Evolutionary conservation across 2,329 filamentous ascomycete species (phyloP).

Genomic region (Didymella arachidicola): DNA sequence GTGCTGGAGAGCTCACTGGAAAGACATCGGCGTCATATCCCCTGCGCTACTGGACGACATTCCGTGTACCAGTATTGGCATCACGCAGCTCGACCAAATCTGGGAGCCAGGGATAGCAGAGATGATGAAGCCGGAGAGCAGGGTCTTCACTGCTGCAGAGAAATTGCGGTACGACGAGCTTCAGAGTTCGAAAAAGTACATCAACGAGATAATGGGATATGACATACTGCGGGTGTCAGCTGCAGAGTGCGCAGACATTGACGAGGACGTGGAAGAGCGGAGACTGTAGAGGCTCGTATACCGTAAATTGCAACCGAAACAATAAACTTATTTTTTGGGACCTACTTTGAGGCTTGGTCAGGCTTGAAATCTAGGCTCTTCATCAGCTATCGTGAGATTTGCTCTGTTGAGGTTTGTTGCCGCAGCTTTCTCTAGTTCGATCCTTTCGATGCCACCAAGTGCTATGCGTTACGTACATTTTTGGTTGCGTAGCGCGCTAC

Average conservation of each 20-base stretch:
- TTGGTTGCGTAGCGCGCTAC: conserved; percentile 28
- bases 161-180: conserved; percentile 41
- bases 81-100: conserved; percentile 49
- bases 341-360: conserved; percentile 8
- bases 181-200: conserved; percentile 39
- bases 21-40: conserved; percentile 45
- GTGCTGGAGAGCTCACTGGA: conserved; percentile 47
- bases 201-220: conserved; percentile 50
- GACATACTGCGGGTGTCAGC: conserved; percentile 44
- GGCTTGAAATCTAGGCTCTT: conserved; percentile 19
- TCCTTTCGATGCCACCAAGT: conserved; percentile 24
- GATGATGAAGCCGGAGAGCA: conserved; percentile 41
- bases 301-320: background rate
- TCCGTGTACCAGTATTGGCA: conserved; percentile 47
- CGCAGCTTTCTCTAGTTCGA: conserved; percentile 24
- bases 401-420: conserved; percentile 23
- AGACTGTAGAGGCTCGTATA: conserved; percentile 4
- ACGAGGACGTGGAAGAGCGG: conserved; percentile 27
- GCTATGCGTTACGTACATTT: conserved; percentile 34
- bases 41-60: conserved; percentile 47
- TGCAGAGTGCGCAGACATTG: conserved; percentile 15
- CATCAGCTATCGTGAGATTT: conserved; percentile 28
- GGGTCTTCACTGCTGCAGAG: conserved; percentile 43
- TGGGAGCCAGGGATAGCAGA: conserved; percentile 45
- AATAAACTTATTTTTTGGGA: conserved; percentile 1